These are phyloP conservation scores for Phanerodontia chrysosporium DNA, from an alignment of 768 basidiomycete species.

Conservation along the genomic window DNA sequence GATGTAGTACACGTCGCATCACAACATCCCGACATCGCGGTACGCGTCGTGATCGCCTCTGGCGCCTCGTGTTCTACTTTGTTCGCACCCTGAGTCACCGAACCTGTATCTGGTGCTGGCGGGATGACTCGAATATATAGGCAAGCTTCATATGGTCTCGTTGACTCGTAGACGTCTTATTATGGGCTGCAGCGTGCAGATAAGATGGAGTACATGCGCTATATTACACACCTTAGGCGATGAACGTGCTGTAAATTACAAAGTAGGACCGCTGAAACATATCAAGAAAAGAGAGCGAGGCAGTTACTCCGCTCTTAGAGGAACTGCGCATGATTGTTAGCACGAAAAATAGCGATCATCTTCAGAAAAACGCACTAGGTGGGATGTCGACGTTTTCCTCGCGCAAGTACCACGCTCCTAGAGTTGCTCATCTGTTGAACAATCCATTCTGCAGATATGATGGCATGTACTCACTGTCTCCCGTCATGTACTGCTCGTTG, in stretches of 20 bases:
- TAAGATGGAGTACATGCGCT: not conserved
- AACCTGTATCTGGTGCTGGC: not conserved
- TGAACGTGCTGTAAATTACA: not conserved
- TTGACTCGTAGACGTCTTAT: too few species aligned
- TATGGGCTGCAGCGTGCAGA: too few species aligned
- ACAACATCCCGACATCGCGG: not conserved
- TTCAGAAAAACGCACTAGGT: conserved; percentile 29
- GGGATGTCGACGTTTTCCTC: conserved; percentile 39
- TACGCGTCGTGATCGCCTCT: not conserved
- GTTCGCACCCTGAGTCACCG: not conserved
- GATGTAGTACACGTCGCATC: not conserved
- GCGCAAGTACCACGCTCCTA: conserved; percentile 45
- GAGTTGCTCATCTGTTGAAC: not conserved
- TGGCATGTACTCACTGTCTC: conserved; percentile 21
- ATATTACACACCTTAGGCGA: not conserved
- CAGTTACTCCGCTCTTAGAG: not conserved
- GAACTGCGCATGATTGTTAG: not conserved
- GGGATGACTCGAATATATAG: not conserved
- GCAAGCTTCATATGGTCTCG: too few species aligned
- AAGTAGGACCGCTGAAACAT: not conserved
- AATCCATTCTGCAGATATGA: not conserved
- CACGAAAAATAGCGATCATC: too few species aligned
- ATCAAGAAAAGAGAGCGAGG: not conserved
- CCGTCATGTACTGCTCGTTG: conserved; percentile 40
- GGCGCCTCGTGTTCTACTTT: not conserved